Evolutionary conservation across 106 monocot species (phyloP).

Genomic region (Acorus gramineus): DNA sequence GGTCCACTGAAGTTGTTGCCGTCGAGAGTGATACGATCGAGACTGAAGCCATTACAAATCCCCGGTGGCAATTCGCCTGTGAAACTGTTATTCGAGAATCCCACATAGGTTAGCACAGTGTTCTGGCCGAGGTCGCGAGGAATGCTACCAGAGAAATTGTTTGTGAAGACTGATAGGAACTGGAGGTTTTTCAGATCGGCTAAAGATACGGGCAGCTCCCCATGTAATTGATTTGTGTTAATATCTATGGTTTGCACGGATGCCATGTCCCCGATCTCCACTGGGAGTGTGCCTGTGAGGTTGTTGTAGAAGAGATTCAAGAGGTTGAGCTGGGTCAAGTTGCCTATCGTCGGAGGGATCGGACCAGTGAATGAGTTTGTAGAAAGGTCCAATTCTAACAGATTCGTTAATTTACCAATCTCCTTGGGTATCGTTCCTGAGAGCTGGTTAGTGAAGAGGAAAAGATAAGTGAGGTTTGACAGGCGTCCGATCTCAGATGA

Average conservation of each 20-base stretch:
- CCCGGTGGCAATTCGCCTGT: conserved; percentile 31
- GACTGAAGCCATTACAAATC: conserved; percentile 34
- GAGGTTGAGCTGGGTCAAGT: conserved; percentile 12
- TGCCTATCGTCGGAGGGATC: conserved; percentile 41
- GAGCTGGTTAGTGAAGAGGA: conserved; percentile 33
- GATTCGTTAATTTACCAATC: conserved; percentile 32
- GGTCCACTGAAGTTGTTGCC: conserved; percentile 51
- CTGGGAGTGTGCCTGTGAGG: conserved; percentile 44
- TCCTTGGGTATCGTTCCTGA: conserved; percentile 32
- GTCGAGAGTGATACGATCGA: conserved; percentile 34
- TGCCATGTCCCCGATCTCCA: conserved; percentile 53
- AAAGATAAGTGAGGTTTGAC: conserved; percentile 9
- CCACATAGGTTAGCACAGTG: conserved; percentile 8
- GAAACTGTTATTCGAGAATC: conserved; percentile 54
- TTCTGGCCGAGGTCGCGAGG: conserved; percentile 42
- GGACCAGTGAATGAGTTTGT: conserved; percentile 30
- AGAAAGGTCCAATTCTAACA: conserved; percentile 26
- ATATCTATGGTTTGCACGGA: conserved; percentile 20
- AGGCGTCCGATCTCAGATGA: conserved; percentile 34
- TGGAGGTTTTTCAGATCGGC: conserved; percentile 21
- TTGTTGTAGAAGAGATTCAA: conserved; percentile 37
- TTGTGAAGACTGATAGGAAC: conserved; percentile 20
- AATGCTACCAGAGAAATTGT: conserved; percentile 36
- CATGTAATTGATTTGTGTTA: conserved; percentile 41
- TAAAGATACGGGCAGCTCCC: conserved; percentile 38